phyloP scores from a whole-genome alignment of 371 early-diverging fungal species.

The Mortierella sp. region DNA sequence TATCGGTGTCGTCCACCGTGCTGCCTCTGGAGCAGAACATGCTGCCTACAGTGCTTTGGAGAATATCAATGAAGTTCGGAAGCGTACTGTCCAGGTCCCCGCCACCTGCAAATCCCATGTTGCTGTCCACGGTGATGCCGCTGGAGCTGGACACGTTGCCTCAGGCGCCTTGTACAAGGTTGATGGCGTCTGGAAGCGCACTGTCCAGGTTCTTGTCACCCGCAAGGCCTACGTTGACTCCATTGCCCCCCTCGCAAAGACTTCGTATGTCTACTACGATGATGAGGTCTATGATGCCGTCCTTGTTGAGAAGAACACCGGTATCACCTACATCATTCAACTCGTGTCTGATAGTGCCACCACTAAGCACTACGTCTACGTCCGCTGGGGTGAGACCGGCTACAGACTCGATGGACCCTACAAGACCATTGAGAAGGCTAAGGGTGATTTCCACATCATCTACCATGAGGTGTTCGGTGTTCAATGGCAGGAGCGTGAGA shows the following conservation, averaged over 20 bases:
- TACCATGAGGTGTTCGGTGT: slow-evolving; percentile 18
- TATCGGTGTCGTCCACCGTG: slow-evolving; percentile 11
- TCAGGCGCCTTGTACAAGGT: slow-evolving; percentile 8
- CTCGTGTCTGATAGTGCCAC: slow-evolving; percentile 38
- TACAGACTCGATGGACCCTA: slow-evolving; percentile 27
- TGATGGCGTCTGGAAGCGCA: slow-evolving; percentile 35
- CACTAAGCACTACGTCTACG: too few relatives aligned
- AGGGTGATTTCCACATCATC: slow-evolving; percentile 15
- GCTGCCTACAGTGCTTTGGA: background rate
- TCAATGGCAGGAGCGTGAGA: slow-evolving; percentile 17
- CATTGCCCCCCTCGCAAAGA: slow-evolving; percentile 26
- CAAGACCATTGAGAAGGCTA: slow-evolving; percentile 16
- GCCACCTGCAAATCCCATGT: slow-evolving; percentile 21
- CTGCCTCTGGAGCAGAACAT: background rate
- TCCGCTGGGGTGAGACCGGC: slow-evolving; percentile 22
- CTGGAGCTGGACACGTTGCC: slow-evolving; percentile 18
- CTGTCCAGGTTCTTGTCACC: slow-evolving; percentile 24
- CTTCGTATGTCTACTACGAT: slow-evolving; percentile 31
- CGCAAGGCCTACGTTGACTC: slow-evolving; percentile 25
- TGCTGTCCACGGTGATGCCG: slow-evolving; percentile 15
- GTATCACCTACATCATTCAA: slow-evolving; percentile 31
- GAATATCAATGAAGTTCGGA: slow-evolving; percentile 22
- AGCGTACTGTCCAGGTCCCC: slow-evolving; percentile 34
- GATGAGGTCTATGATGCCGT: slow-evolving; percentile 26
- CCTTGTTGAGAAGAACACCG: slow-evolving; percentile 28